Evolutionary conservation across 129 eudicot species (phyloP), one percentile per base, ranked within the genome.

Genomic region (Mikania micrantha): DNA sequence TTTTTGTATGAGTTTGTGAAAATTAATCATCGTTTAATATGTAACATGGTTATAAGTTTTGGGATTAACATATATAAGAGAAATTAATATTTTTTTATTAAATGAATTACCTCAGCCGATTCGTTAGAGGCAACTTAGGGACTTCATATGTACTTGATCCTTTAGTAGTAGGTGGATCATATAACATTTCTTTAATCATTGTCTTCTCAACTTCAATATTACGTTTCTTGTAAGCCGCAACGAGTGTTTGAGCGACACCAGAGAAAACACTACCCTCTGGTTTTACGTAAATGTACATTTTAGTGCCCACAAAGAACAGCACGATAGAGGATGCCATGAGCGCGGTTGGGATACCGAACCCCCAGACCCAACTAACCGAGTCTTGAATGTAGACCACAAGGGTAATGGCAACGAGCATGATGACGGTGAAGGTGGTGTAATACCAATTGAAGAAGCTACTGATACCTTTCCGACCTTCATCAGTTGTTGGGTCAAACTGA

Each of bases 361-460:
- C 99, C 81, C 59, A 63, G 0, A 69, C 77, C 99, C 99, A 94
- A 69, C 97, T 90, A 22, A 90, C 81, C 0, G 78, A 54, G 49
- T 83, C 85, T 81, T 94, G 97, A 36, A 94, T 81, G 29, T 94
- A 94, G 7, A 94, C 95, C 54, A 90, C 83, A 15, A 90, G 65
- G 34, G 99, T 94, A 20, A 90, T 16, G 0, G 90, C 82, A 42
- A 85, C 54, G 63, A 87, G 73, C 24, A 94, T 0, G 1, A 87
- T 96, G 50, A 87, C 17, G 0, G 99, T 85, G 45, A 89, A 94
- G 8, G 97, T 80, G 17, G 84, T 72, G 82, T 90, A 94, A 64
- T 94, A 94, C 99, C 95, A 94, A 70, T 94, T 94, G 69, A 90
- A 94, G 87, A 87, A 94, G 47, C 99, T 94, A 36, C 73, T 81